Percentiles rank a stretch among this genome's conserved stretches.
phyloP scores from a whole-genome alignment of 1,139 yeast species.

The Arxiozyma telluris region DNA sequence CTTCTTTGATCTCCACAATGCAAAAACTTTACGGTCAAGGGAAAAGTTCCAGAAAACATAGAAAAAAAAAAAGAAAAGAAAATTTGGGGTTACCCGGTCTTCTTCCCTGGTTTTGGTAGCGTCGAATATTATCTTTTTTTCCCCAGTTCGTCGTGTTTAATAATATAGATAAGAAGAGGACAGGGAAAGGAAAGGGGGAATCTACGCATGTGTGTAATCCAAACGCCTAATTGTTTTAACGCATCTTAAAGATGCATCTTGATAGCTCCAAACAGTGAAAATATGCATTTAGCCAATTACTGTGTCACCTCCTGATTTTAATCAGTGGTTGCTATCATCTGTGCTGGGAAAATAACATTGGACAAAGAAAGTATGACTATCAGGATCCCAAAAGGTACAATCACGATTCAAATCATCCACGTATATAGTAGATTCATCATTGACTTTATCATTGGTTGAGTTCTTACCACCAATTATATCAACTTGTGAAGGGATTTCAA shows the following conservation, averaged over 20 bases:
- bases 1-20: neutral
- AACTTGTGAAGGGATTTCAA: slow-evolving; percentile 43
- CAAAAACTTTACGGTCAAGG: neutral
- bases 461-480: slow-evolving; percentile 11
- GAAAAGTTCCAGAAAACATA: neutral
- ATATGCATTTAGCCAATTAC: too few relatives aligned
- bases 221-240: too few relatives aligned
- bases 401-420: slow-evolving; percentile 3
- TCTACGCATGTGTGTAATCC: too few relatives aligned
- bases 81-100: neutral
- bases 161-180: too few relatives aligned
- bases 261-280: neutral
- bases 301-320: too few relatives aligned
- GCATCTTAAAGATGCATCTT: too few relatives aligned
- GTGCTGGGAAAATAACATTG: neutral
- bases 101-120: too few relatives aligned
- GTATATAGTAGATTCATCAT: neutral
- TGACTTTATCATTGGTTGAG: neutral
- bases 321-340: neutral
- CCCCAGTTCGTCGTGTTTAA: too few relatives aligned
- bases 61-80: too few relatives aligned
- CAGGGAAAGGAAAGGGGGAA: too few relatives aligned
- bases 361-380: neutral
- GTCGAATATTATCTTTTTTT: too few relatives aligned
- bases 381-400: slow-evolving; percentile 5